Evolutionary conservation across 371 early-diverging fungal genomes (phyloP).

Genomic region (Dentiscutata heterogama): DNA sequence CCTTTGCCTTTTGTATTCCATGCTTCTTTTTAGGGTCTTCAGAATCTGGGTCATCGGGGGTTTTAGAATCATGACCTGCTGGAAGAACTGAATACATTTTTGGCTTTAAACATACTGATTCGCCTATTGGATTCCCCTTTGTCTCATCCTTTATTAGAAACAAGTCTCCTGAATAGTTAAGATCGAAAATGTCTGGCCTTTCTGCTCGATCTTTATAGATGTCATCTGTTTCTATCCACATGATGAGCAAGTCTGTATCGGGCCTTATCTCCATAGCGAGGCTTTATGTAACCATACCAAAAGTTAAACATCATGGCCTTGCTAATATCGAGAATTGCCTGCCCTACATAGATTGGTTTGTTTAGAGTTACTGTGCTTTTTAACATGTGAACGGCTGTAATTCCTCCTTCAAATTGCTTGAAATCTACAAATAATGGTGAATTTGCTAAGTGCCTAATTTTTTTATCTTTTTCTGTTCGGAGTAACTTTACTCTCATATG

Average conservation of each 20-base stretch:
- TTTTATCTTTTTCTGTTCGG: constrained; percentile 26
- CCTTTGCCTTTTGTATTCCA: too few species aligned
- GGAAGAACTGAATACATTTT: constrained; percentile 42
- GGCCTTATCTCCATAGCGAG: constrained; percentile 35
- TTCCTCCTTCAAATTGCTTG: neutral
- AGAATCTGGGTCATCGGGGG: constrained; percentile 28
- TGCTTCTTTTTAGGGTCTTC: too few species aligned
- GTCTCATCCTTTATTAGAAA: constrained; percentile 38
- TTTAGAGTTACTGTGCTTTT: constrained; percentile 12
- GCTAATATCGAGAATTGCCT: constrained; percentile 22
- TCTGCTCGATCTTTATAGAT: constrained; percentile 35
- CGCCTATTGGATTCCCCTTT: constrained; percentile 5
- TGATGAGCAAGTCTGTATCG: constrained; percentile 34
- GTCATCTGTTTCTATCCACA: constrained; percentile 8
- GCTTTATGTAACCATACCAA: constrained; percentile 29
- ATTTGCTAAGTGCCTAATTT: constrained; percentile 23
- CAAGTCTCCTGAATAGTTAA: constrained; percentile 32
- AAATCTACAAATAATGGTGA: constrained; percentile 11
- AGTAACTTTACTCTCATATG: constrained; percentile 39
- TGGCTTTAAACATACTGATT: constrained; percentile 39
- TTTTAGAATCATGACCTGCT: constrained; percentile 30
- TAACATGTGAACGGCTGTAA: constrained; percentile 15
- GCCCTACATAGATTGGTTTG: constrained; percentile 1
- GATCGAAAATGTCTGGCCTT: neutral
- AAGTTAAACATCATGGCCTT: constrained; percentile 29